A percentile compares a stretch with the other conserved stretches of the same genome.
Conservation (phyloP, 129 eudicot species). For the Cynara cardunculus region DNA sequence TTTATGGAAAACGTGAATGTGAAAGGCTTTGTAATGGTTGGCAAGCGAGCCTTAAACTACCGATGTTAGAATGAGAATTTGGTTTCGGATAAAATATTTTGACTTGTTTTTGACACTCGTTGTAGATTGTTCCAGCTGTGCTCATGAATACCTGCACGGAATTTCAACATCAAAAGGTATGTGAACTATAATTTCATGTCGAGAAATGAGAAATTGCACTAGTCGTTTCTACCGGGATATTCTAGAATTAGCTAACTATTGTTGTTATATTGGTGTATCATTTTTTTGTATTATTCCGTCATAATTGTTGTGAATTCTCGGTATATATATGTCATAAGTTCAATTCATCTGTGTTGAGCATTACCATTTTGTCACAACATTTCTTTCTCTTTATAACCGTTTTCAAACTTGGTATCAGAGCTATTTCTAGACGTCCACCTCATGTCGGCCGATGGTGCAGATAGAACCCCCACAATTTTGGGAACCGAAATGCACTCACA, state of each 20-base stretch:
- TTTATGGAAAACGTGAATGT: too few species aligned
- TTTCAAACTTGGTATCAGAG: background rate
- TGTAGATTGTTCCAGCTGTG: conserved; percentile 49
- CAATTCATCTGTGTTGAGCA: too few species aligned
- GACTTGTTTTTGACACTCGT: conserved; percentile 48
- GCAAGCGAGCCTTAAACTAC: too few species aligned
- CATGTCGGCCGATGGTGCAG: background rate
- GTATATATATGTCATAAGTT: background rate
- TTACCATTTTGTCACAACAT: background rate
- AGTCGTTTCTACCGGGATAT: background rate
- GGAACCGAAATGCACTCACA: background rate
- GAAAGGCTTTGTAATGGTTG: too few species aligned
- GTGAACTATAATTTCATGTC: background rate
- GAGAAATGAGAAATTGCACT: background rate
- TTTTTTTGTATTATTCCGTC: background rate
- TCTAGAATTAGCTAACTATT: background rate
- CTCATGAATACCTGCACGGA: conserved; percentile 42
- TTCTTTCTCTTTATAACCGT: background rate
- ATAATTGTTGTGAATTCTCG: background rate
- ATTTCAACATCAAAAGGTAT: background rate
- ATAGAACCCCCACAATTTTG: background rate
- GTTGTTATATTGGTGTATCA: background rate
- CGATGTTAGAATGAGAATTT: background rate
- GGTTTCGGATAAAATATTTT: background rate
- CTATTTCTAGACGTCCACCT: background rate